Conservation (phyloP, 441 rosid genomes). For the Isatis lusitanica region DNA sequence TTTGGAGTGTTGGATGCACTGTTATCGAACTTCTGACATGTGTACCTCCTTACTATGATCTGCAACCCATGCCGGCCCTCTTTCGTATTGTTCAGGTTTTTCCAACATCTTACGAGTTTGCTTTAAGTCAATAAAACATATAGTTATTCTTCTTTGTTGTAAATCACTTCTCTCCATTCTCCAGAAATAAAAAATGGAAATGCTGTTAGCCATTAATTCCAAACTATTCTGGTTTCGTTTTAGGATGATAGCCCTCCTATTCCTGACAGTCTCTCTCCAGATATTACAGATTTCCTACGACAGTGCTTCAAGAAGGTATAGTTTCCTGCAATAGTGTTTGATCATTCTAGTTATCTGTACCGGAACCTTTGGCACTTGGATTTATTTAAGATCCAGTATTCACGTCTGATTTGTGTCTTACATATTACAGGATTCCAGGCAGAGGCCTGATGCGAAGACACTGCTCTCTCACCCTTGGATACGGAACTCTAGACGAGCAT, state of each 20-base stretch:
- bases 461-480: conserved; percentile 99
- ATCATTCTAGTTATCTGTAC: conserved; percentile 5
- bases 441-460: conserved; percentile 98
- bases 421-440: conserved; percentile 82
- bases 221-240: conserved; percentile 6
- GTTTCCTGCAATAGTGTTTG: conserved; percentile 4
- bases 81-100: conserved; percentile 98
- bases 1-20: conserved; percentile 99
- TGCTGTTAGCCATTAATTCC: not conserved
- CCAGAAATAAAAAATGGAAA: not conserved
- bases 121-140: not conserved
- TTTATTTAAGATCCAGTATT: not conserved
- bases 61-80: conserved; percentile 99
- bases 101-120: conserved; percentile 20
- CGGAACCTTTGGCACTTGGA: conserved; percentile 5
- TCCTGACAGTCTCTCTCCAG: conserved; percentile 94
- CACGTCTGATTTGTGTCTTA: conserved; percentile 27
- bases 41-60: conserved; percentile 97
- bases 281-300: conserved; percentile 86
- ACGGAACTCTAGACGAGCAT: conserved; percentile 81
- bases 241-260: conserved; percentile 97
- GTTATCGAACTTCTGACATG: conserved; percentile 96
- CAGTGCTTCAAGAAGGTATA: conserved; percentile 98
- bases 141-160: conserved; percentile 6
- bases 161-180: not conserved